phyloP scores from a whole-genome alignment of 129 eudicot genomes.

The Pittosporum tobira region DNA sequence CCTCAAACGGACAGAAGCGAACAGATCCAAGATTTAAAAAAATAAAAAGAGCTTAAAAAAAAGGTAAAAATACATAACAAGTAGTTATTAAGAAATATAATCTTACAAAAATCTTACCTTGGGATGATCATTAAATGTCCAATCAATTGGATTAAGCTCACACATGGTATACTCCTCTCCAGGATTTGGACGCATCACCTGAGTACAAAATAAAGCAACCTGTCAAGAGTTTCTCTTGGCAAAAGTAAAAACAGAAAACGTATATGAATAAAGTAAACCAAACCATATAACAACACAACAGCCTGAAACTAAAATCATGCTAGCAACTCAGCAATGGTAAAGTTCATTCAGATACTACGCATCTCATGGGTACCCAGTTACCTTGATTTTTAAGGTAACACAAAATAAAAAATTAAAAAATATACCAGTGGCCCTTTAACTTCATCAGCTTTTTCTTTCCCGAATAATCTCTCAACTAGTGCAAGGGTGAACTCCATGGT shows the following conservation, averaged over 20 bases:
- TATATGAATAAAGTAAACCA: no score
- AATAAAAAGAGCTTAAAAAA: no score
- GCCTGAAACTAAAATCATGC: background rate
- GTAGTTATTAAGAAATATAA: no score
- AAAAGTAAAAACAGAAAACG: no score
- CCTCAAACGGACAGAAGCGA: no score
- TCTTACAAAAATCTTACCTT: slow-evolving; percentile 31
- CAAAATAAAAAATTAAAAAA: no score
- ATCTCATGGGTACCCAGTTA: no score
- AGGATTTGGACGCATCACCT: slow-evolving; percentile 79
- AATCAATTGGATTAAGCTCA: slow-evolving; percentile 62
- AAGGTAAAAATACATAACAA: no score
- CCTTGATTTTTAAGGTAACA: no score
- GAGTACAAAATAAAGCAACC: slow-evolving; percentile 9
- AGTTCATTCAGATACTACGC: no score
- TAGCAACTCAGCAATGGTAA: background rate
- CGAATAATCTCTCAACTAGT: slow-evolving; percentile 63
- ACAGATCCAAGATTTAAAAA: no score
- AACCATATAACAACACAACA: background rate
- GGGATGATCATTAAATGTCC: slow-evolving; percentile 50
- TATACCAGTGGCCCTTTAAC: slow-evolving; percentile 57
- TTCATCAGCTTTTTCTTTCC: slow-evolving; percentile 81
- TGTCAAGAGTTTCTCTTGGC: background rate
- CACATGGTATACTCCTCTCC: slow-evolving; percentile 43
- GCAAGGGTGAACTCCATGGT: slow-evolving; percentile 81